phyloP scores from a whole-genome alignment of 306 rosid species.

The Quillaja saponaria region DNA sequence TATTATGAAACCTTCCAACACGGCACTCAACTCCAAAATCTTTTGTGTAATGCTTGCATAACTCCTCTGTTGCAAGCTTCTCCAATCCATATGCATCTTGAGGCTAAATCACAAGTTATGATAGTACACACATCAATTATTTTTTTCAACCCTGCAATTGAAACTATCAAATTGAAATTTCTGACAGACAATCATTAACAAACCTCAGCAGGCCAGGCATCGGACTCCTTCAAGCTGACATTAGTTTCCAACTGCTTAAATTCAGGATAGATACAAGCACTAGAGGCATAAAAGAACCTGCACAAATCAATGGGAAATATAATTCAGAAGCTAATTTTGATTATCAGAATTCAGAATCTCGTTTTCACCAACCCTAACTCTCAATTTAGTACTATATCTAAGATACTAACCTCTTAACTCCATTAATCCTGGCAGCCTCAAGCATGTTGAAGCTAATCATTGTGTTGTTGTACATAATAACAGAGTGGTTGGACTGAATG shows the following conservation, averaged over 20 bases:
- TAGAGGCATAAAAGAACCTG: slow-evolving; percentile 97
- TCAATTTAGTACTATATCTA: not conserved
- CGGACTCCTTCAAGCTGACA: slow-evolving; percentile 97
- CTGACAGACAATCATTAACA: slow-evolving; percentile 29
- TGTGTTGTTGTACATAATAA: slow-evolving; percentile 91
- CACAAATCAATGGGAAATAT: slow-evolving; percentile 2
- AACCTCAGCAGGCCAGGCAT: slow-evolving; percentile 99
- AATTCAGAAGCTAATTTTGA: not conserved
- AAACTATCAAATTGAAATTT: slow-evolving; percentile 1
- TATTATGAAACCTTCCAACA: slow-evolving; percentile 93
- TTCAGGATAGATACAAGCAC: slow-evolving; percentile 99
- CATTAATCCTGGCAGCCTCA: slow-evolving; percentile 85
- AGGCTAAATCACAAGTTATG: slow-evolving; percentile 52
- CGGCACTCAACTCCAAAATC: slow-evolving; percentile 97
- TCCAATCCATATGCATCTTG: slow-evolving; percentile 99
- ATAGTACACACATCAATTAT: slow-evolving; percentile 19
- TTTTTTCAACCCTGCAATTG: slow-evolving; percentile 5
- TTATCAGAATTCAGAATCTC: not conserved
- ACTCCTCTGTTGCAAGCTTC: slow-evolving; percentile 99
- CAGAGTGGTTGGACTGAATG: slow-evolving; percentile 98
- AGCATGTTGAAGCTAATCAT: slow-evolving; percentile 99
- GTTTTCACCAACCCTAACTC: not conserved
- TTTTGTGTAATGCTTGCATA: slow-evolving; percentile 93
- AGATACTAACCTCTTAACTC: slow-evolving; percentile 75
- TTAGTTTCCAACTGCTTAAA: slow-evolving; percentile 92